phyloP scores from a whole-genome alignment of 768 basidiomycete species.

The Boletus sp. region DNA sequence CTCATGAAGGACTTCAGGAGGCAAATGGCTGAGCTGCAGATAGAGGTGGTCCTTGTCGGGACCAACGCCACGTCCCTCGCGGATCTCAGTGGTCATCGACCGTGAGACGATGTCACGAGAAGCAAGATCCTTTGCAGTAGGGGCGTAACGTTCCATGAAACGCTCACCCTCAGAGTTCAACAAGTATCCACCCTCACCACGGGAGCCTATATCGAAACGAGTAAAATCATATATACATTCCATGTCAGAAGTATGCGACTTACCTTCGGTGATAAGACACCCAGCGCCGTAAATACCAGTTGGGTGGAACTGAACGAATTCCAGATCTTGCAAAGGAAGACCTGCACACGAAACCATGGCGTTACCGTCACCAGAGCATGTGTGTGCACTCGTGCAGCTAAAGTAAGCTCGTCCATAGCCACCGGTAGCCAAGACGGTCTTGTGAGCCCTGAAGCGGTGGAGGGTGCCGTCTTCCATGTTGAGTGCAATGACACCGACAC shows the following conservation, averaged over 20 bases:
- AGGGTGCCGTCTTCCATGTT: constrained; percentile 99
- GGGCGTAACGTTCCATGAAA: constrained; percentile 99
- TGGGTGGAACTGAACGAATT: constrained; percentile 99
- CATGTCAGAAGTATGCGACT: constrained; percentile 9
- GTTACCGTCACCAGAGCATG: constrained; percentile 98
- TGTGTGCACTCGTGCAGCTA: constrained; percentile 98
- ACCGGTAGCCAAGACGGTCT: constrained; percentile 97
- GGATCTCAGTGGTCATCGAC: constrained; percentile 98
- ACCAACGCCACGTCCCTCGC: constrained; percentile 98
- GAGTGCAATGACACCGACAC: constrained; percentile 97
- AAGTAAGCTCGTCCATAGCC: constrained; percentile 99
- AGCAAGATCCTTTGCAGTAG: constrained; percentile 98
- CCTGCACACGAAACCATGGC: constrained; percentile 98
- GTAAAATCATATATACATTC: not conserved
- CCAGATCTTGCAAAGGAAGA: constrained; percentile 92
- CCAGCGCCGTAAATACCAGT: constrained; percentile 99
- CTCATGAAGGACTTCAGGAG: constrained; percentile 93
- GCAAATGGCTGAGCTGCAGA: constrained; percentile 95
- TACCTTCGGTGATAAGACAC: constrained; percentile 97
- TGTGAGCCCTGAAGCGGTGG: constrained; percentile 97
- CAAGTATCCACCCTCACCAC: constrained; percentile 98
- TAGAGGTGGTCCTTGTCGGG: constrained; percentile 97
- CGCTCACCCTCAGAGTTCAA: constrained; percentile 98
- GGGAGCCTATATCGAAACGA: constrained; percentile 63
- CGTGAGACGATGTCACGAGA: constrained; percentile 99